These are phyloP conservation scores for Lentinula aciculospora DNA, from an alignment of 768 basidiomycete species.

Conservation along the genomic window DNA sequence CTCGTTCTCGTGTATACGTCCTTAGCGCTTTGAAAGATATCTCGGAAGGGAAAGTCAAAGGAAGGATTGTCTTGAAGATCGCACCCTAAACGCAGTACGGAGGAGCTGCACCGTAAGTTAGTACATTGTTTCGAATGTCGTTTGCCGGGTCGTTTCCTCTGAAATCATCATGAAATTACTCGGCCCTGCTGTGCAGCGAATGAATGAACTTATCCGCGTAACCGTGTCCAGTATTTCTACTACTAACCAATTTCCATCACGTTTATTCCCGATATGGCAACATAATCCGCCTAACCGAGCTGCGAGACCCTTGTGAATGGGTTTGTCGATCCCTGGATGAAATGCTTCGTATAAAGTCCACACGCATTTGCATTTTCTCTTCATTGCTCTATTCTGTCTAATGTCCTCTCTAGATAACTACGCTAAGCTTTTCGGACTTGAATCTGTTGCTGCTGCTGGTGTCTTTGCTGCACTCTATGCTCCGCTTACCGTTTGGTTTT, in stretches of 20 bases:
- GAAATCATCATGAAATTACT: too few relatives aligned
- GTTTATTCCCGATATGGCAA: neutral
- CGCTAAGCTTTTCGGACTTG: conserved; percentile 13
- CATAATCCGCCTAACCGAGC: neutral
- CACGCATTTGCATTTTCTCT: neutral
- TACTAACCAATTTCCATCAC: too few relatives aligned
- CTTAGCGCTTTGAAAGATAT: neutral
- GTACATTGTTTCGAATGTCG: neutral
- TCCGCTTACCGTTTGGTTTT: conserved; percentile 16
- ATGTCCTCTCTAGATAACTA: conserved; percentile 9
- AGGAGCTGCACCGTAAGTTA: neutral
- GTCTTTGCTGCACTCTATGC: conserved; percentile 22
- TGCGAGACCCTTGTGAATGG: too few relatives aligned
- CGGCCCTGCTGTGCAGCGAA: too few relatives aligned
- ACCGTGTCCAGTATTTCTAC: neutral
- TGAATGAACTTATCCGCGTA: neutral
- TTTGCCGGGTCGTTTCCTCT: too few relatives aligned
- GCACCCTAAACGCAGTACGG: neutral
- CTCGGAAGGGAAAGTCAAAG: conserved; percentile 1
- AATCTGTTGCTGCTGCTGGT: conserved; percentile 17
- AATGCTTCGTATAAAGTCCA: too few relatives aligned
- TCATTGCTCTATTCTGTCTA: neutral
- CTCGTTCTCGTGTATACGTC: neutral
- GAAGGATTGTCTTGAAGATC: conserved; percentile 5
- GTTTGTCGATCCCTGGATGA: too few relatives aligned